Conservation (phyloP, 805 yeast species). For the Torulaspora indica region DNA sequence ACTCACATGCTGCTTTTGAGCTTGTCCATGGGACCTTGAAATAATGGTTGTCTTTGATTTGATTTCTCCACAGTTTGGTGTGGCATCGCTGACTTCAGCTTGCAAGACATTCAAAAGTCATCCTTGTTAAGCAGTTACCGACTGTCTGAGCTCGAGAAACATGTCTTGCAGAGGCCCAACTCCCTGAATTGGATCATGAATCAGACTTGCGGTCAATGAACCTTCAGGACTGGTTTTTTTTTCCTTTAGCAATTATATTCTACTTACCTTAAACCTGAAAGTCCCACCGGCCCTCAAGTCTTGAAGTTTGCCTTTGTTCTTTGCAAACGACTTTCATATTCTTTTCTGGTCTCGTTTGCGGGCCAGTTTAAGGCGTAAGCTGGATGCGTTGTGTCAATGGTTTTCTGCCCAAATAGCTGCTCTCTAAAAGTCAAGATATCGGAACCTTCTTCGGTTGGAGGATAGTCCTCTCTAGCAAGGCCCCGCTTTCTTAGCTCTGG, state of each 20-base stretch:
- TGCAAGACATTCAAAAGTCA: not conserved
- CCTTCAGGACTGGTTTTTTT: too few species aligned
- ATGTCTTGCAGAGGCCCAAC: not conserved
- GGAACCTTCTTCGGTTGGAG: constrained; percentile 18
- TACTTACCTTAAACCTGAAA: too few species aligned
- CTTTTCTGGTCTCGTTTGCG: constrained; percentile 28
- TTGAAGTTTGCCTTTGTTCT: not conserved
- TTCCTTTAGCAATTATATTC: too few species aligned
- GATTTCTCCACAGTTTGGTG: constrained; percentile 3
- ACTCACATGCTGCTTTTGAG: not conserved
- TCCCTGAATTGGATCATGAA: too few species aligned
- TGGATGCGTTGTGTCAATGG: constrained; percentile 19
- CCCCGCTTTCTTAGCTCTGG: constrained; percentile 39
- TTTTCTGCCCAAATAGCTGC: constrained; percentile 33
- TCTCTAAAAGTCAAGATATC: constrained; percentile 36
- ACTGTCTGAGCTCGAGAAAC: not conserved
- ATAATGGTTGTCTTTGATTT: not conserved
- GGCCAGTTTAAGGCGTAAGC: constrained; percentile 23
- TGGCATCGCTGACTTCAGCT: constrained; percentile 2
- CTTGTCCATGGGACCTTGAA: not conserved
- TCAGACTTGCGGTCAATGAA: too few species aligned
- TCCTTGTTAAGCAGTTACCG: too few species aligned
- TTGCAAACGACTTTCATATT: constrained; percentile 24
- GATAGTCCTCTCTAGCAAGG: constrained; percentile 38
- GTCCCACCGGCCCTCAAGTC: not conserved